These are phyloP conservation scores for Elsinoe arachidis DNA, from an alignment of 2,329 filamentous ascomycete genomes.

Conservation along the genomic window DNA sequence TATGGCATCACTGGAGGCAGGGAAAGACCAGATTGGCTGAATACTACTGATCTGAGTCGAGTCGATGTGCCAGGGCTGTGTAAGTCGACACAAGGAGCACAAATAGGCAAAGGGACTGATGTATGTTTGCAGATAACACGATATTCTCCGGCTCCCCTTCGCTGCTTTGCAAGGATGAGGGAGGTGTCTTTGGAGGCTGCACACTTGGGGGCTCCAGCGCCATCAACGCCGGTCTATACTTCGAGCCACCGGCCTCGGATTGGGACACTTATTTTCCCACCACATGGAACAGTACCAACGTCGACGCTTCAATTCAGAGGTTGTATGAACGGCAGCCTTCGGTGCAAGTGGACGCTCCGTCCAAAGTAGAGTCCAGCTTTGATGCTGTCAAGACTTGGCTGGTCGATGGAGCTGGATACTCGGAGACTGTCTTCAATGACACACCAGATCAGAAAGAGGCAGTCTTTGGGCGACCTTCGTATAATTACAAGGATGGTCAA, in stretches of 20 bases:
- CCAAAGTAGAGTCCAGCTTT: constrained; percentile 38
- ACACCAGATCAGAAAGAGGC: constrained; percentile 38
- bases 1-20: constrained; percentile 25
- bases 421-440: constrained; percentile 41
- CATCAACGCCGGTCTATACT: constrained; percentile 48
- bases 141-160: constrained; percentile 36
- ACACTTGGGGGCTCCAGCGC: constrained; percentile 45
- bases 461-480: constrained; percentile 43
- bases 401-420: constrained; percentile 41
- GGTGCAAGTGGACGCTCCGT: constrained; percentile 34
- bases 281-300: constrained; percentile 45
- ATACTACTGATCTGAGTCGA: constrained; percentile 40
- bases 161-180: constrained; percentile 31
- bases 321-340: constrained; percentile 39
- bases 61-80: constrained; percentile 48
- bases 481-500: constrained; percentile 42
- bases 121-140: constrained; percentile 22
- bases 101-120: not conserved
- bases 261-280: constrained; percentile 43
- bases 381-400: constrained; percentile 43
- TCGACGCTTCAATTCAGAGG: constrained; percentile 38
- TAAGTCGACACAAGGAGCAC: constrained; percentile 30
- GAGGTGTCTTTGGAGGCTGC: constrained; percentile 31
- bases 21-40: constrained; percentile 43
- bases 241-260: constrained; percentile 45